phyloP scores from a whole-genome alignment of 179 eudicot genomes.

The Camellia oleifera region DNA sequence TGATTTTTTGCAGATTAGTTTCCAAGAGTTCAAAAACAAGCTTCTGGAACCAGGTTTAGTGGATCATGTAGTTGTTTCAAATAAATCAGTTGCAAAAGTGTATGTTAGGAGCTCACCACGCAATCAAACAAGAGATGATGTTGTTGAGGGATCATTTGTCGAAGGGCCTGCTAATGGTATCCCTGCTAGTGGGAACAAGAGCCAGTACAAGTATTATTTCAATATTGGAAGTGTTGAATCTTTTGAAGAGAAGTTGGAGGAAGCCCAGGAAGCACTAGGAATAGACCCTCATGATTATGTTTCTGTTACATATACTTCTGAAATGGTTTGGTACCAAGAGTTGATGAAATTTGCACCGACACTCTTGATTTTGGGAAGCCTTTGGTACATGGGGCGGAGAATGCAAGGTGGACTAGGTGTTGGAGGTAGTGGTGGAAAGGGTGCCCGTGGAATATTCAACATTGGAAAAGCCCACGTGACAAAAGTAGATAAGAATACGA shows the following conservation, averaged over 20 bases:
- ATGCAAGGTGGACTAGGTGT: slow-evolving; percentile 65
- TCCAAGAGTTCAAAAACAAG: slow-evolving; percentile 87
- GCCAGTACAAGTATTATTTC: slow-evolving; percentile 62
- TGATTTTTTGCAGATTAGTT: slow-evolving; percentile 65
- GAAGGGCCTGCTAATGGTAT: slow-evolving; percentile 41
- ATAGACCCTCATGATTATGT: slow-evolving; percentile 53
- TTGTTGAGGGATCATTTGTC: slow-evolving; percentile 35
- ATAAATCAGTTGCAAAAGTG: slow-evolving; percentile 83
- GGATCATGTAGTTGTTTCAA: slow-evolving; percentile 68
- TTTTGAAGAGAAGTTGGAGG: slow-evolving; percentile 64
- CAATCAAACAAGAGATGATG: slow-evolving; percentile 33
- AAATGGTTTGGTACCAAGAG: slow-evolving; percentile 60
- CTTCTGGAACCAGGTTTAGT: slow-evolving; percentile 87
- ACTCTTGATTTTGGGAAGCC: slow-evolving; percentile 46
- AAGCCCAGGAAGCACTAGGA: slow-evolving; percentile 53
- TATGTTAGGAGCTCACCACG: slow-evolving; percentile 60
- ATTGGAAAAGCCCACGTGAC: slow-evolving; percentile 59
- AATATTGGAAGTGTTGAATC: slow-evolving; percentile 62
- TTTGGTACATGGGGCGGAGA: slow-evolving; percentile 47
- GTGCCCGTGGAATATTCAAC: slow-evolving; percentile 57
- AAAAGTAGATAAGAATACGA: slow-evolving; percentile 58
- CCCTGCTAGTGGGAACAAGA: slow-evolving; percentile 29
- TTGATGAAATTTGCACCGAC: slow-evolving; percentile 53
- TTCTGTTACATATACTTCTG: slow-evolving; percentile 51
- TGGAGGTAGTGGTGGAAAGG: slow-evolving; percentile 46